These are phyloP conservation scores for Skeletonema grethae DNA, from an alignment of 108 stramenopile species.

Conservation along the genomic window DNA sequence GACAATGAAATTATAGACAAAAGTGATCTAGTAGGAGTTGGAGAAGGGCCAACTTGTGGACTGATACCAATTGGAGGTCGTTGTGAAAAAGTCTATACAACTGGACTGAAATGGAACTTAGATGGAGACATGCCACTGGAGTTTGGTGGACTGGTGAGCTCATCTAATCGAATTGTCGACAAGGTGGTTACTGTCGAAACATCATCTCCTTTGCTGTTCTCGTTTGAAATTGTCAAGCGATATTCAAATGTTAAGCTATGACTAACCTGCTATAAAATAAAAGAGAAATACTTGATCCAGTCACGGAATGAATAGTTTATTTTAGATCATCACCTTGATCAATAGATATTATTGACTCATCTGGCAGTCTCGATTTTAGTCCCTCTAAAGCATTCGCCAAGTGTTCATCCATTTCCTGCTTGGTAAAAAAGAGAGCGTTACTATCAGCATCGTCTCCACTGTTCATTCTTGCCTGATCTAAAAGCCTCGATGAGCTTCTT, in stretches of 20 bases:
- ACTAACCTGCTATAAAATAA: too few species aligned
- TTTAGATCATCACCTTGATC: constrained; percentile 62
- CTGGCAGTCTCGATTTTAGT: constrained; percentile 71
- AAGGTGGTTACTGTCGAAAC: constrained; percentile 53
- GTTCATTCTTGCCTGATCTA: constrained; percentile 23
- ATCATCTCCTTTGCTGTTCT: constrained; percentile 67
- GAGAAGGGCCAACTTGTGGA: constrained; percentile 86
- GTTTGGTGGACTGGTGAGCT: constrained; percentile 84
- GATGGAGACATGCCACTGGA: constrained; percentile 61
- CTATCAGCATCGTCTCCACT: constrained; percentile 1
- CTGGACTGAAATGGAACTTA: constrained; percentile 83
- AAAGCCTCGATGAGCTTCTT: constrained; percentile 41
- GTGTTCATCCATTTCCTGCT: constrained; percentile 63
- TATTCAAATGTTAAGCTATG: not conserved
- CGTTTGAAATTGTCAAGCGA: constrained; percentile 55
- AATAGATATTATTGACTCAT: constrained; percentile 72
- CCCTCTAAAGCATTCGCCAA: constrained; percentile 75
- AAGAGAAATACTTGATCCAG: not conserved
- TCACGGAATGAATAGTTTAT: not conserved
- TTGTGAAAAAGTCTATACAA: constrained; percentile 63
- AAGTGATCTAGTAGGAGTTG: constrained; percentile 12
- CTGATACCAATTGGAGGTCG: constrained; percentile 69
- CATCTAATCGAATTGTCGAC: constrained; percentile 71
- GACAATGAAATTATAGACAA: constrained; percentile 1
- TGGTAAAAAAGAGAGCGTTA: constrained; percentile 26